These are phyloP conservation scores for Cicer cuneatum DNA, from an alignment of 306 rosid genomes.

Conservation along the genomic window DNA sequence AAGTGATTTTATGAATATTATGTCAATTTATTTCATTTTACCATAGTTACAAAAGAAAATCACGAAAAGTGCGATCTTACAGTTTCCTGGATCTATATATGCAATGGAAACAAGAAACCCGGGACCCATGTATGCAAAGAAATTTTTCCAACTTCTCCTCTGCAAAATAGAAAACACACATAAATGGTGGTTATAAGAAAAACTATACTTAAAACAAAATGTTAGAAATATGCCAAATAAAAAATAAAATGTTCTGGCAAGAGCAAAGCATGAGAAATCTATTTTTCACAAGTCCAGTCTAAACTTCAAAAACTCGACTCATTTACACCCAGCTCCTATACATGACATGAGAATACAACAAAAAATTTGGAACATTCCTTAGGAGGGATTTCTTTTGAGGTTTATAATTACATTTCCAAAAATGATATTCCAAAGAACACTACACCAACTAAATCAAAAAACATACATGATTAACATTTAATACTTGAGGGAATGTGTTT, in stretches of 20 bases:
- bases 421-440: neutral
- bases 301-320: neutral
- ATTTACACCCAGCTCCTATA: neutral
- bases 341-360: neutral
- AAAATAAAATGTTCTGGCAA: neutral
- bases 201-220: neutral
- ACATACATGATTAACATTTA: too few species aligned
- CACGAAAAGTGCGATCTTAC: slow-evolving; percentile 59
- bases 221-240: neutral
- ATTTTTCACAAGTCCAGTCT: neutral
- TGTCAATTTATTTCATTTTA: slow-evolving; percentile 13
- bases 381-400: neutral
- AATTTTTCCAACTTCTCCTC: slow-evolving; percentile 93
- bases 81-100: slow-evolving; percentile 98
- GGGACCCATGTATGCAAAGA: slow-evolving; percentile 94
- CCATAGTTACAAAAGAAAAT: slow-evolving; percentile 30
- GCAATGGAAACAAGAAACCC: slow-evolving; percentile 99
- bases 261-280: neutral
- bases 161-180: slow-evolving; percentile 54
- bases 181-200: slow-evolving; percentile 25
- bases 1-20: slow-evolving; percentile 41
- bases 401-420: neutral
- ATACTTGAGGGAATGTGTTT: too few species aligned
- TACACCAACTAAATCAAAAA: neutral
- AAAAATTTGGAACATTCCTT: neutral